Conservation (phyloP, 2,329 filamentous ascomycete genomes). For the Microdochium nivale region DNA sequence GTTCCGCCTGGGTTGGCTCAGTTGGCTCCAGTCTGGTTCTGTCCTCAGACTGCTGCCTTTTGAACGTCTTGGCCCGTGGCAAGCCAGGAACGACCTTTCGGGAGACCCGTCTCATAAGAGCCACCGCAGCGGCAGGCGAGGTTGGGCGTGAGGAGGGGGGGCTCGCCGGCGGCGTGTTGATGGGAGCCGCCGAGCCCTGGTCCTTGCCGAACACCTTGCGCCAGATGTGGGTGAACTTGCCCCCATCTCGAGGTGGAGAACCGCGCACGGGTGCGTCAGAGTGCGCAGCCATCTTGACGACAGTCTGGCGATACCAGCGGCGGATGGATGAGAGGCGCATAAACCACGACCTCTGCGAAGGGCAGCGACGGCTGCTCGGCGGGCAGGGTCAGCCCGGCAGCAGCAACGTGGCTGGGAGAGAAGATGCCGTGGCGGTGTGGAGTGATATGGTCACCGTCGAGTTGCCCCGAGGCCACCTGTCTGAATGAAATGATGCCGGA, state of each 20-base stretch:
- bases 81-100: conserved; percentile 68
- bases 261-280: conserved; percentile 1
- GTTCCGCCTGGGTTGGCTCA: conserved; percentile 54
- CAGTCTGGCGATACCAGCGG: background rate
- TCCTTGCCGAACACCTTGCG: conserved; percentile 17
- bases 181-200: conserved; percentile 8
- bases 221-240: conserved; percentile 2
- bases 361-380: background rate
- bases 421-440: background rate
- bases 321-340: background rate
- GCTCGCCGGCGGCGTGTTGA: conserved; percentile 10
- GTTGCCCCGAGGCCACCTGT: background rate
- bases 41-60: conserved; percentile 73
- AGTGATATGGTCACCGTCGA: background rate
- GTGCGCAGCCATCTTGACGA: background rate
- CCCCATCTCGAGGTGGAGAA: conserved; percentile 18
- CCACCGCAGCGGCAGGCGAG: conserved; percentile 10
- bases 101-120: conserved; percentile 32
- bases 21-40: conserved; percentile 64
- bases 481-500: background rate
- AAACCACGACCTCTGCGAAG: background rate
- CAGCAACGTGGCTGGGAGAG: background rate
- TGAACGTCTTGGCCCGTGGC: conserved; percentile 70
- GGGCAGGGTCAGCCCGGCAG: background rate
- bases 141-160: conserved; percentile 11